Percentiles rank a stretch among this genome's conserved stretches.
Evolutionary conservation across 164 flowering plant species (phyloP).

Genomic region (Buxus sempervirens): DNA sequence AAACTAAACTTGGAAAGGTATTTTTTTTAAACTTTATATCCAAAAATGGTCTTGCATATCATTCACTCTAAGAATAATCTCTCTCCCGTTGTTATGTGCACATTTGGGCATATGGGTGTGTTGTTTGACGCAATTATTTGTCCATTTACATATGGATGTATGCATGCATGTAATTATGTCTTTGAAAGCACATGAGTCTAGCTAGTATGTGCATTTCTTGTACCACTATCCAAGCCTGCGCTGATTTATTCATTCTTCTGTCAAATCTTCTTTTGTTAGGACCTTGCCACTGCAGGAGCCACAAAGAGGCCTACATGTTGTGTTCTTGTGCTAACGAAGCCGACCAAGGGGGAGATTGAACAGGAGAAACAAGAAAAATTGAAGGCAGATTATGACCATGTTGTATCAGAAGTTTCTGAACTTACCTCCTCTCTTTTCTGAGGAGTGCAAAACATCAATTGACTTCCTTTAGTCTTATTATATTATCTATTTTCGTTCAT

Average conservation of each 20-base stretch:
- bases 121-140: no score
- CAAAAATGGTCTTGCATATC: no score
- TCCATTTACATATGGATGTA: no score
- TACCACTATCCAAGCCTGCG: not conserved
- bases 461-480: not conserved
- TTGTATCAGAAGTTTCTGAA: conserved; percentile 60
- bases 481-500: not conserved
- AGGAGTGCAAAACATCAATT: not conserved
- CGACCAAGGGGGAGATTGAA: conserved; percentile 68
- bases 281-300: conserved; percentile 89
- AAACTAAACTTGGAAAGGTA: no score
- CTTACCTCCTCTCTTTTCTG: conserved; percentile 53
- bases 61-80: no score
- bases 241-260: not conserved
- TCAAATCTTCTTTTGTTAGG: conserved; percentile 38
- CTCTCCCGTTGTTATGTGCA: no score
- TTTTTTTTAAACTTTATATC: no score
- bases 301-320: conserved; percentile 97
- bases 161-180: no score
- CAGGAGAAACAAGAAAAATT: conserved; percentile 70
- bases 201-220: no score
- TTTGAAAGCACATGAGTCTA: not conserved
- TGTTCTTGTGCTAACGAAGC: conserved; percentile 76
- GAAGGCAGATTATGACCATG: conserved; percentile 58
- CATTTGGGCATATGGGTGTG: no score